Evolutionary conservation across 2,329 filamentous ascomycete genomes (phyloP).

Genomic region (Decorospora gaudefroyi): DNA sequence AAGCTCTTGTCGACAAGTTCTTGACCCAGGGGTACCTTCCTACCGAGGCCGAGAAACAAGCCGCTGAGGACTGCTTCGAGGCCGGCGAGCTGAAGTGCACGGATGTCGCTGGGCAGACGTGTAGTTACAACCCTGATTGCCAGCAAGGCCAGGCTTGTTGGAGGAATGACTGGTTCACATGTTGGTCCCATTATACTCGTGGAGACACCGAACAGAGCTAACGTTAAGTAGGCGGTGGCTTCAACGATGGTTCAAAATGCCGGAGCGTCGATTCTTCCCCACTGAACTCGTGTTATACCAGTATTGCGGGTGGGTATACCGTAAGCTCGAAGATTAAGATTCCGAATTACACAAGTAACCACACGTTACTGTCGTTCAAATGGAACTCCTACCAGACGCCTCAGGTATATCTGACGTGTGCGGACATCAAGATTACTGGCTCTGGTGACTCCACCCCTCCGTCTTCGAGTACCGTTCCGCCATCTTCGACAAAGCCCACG

Average conservation of each 20-base stretch:
- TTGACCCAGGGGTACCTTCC: conserved; percentile 39
- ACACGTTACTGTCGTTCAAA: conserved; percentile 39
- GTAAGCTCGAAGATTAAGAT: conserved; percentile 43
- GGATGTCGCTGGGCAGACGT: conserved; percentile 38
- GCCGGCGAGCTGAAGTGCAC: conserved; percentile 38
- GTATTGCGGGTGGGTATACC: conserved; percentile 43
- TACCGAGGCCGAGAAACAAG: conserved; percentile 43
- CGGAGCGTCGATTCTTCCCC: conserved; percentile 40
- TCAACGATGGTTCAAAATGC: conserved; percentile 35
- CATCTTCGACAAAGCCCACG: conserved; percentile 14
- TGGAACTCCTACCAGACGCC: conserved; percentile 46
- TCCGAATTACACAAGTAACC: conserved; percentile 39
- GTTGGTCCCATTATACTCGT: conserved; percentile 1
- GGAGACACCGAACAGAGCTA: background rate
- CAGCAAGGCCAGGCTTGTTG: conserved; percentile 37
- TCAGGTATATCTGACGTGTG: conserved; percentile 41
- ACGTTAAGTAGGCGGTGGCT: conserved; percentile 24
- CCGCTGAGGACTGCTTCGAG: conserved; percentile 40
- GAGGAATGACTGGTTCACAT: conserved; percentile 46
- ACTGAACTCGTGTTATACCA: conserved; percentile 42
- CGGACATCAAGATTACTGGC: conserved; percentile 39
- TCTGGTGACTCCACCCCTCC: conserved; percentile 17
- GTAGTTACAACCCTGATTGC: conserved; percentile 40
- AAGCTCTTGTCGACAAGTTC: conserved; percentile 40
- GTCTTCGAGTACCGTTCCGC: conserved; percentile 23